Percentiles rank a stretch among this genome's conserved stretches.
Conservation (phyloP, 1,284 basidiomycete species). For the Moniliella sp. region DNA sequence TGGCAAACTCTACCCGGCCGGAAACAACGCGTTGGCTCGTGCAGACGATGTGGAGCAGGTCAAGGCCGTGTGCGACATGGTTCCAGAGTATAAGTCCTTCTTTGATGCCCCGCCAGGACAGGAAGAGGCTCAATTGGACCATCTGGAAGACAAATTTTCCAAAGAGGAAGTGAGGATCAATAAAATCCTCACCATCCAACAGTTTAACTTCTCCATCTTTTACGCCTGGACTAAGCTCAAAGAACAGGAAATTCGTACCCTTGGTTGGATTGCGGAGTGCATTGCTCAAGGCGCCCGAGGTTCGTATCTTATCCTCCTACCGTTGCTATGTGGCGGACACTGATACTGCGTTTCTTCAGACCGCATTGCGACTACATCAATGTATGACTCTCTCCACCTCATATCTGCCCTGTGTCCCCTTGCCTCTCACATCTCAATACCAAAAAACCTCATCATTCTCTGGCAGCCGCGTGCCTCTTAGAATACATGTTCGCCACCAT, state of each 20-base stretch:
- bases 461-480: too few relatives aligned
- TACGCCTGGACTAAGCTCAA: conserved; percentile 45
- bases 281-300: conserved; percentile 26
- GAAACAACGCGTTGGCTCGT: conserved; percentile 75
- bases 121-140: conserved; percentile 37
- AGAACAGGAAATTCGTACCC: conserved; percentile 91
- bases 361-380: too few relatives aligned
- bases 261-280: conserved; percentile 83
- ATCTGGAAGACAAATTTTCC: conserved; percentile 85
- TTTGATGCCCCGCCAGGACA: conserved; percentile 46
- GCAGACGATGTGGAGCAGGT: conserved; percentile 92
- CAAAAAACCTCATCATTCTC: too few relatives aligned
- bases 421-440: too few relatives aligned
- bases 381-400: too few relatives aligned
- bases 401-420: too few relatives aligned
- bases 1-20: conserved; percentile 78
- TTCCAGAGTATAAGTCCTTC: conserved; percentile 74
- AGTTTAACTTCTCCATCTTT: conserved; percentile 29
- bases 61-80: conserved; percentile 60
- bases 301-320: conserved; percentile 2
- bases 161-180: conserved; percentile 55
- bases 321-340: too few relatives aligned
- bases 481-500: too few relatives aligned
- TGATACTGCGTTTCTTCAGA: too few relatives aligned
- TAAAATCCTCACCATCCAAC: conserved; percentile 25